Base-by-base conservation (phyloP, 2,329 filamentous ascomycete species). In the Aspergillus versicolor region DNA sequence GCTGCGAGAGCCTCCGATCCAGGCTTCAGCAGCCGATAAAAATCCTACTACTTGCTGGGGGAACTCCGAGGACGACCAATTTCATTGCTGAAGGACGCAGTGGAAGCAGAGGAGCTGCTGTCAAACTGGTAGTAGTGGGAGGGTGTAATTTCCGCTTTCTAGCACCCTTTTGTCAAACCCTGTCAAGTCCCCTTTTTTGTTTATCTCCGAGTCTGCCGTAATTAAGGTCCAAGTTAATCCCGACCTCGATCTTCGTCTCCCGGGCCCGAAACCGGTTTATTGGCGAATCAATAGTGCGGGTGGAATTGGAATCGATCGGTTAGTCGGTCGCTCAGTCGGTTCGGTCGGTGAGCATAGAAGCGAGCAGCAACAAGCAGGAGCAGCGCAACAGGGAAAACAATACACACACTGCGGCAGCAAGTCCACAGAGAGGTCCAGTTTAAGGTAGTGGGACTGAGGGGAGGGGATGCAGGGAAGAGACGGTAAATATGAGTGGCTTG, bases 61-160 rank as follows among this genome's bases (percentile, higher is more conserved):
- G 41, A 40, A 53, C 32, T 46, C 45, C 49, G 37, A 38, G 46
- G 44, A 53, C 48, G 43, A 34, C 32, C 54, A 59, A 44, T 51
- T 56, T 63, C 63, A 61, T 64, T 56, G 63, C 63, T 53, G 48
- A 34, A 42, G 22, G 47, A 24, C 45, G 27, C 24, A 52, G 21
- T 21, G 21, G 21, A 21, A 41, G 27, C 42, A 38, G 40, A 44
- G 11, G 15, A 44, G 17, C 19, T 44, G 46, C 50, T 30, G 48
- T 51, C 49, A 19, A n/a, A n/a, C 30, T 21, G 51, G 22, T 30
- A 30, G 27, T 30, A 30, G 27, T 30, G 15, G 34, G 34, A 24
- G 6, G 19, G n/a, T 22, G 47, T 7, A 27, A 37, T 27, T 37
- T 30, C 27, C 27, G 27, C 27, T 30, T 30, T 30, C 8, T 30